Evolutionary conservation across 768 basidiomycete species (phyloP), one percentile per base, ranked within the genome.

Genomic region (Coprinellus micaceus): DNA sequence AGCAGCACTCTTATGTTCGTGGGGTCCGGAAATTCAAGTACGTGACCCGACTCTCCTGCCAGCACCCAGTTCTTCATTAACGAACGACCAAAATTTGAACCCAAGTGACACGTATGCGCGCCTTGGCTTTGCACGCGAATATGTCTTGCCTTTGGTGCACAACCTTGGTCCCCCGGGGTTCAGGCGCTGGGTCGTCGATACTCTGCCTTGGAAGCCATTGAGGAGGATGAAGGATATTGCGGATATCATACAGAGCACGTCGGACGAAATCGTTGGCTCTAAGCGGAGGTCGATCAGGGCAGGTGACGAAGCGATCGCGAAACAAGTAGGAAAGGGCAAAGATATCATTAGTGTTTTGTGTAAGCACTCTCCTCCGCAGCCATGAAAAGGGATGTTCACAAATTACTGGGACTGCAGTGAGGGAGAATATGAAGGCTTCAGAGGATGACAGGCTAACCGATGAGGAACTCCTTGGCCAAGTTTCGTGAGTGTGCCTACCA

Each of bases 291-390:
- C 69, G 79, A 4, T 71, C 70, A 19, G 52, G 62, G 22, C 53
- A 61, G n/a, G 76, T 76, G 62, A 73, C 71, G 54, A 60, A 58
- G 28, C 33, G 33, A 71, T 13, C 33, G 64, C 71, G 6, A 47
- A 75, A 11, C 61, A 60, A 33, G 61, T 63, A n/a, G 72, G 69
- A 15, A 60, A 58, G 17, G 52, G 65, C 72, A 77, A 72, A 52
- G 80, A 81, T 61, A 71, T 82, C 11, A 70, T 80, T 58, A 81
- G 77, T 58, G 65, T 78, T 19, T 62, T 81, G 24, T 56, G 80
- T 82, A 61, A 25, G 75, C 30, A 29, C 17, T 2, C n/a, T 40
- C 48, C 28, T 48, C 37, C 25, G 19, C 26, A 28, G 29, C 28
- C 33, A 9, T 37, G 22, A 15, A 19, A 33, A 29, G 19, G 28